Evolutionary conservation across 176 grass and related monocot genomes (phyloP).

Genomic region (Juncus effusus): DNA sequence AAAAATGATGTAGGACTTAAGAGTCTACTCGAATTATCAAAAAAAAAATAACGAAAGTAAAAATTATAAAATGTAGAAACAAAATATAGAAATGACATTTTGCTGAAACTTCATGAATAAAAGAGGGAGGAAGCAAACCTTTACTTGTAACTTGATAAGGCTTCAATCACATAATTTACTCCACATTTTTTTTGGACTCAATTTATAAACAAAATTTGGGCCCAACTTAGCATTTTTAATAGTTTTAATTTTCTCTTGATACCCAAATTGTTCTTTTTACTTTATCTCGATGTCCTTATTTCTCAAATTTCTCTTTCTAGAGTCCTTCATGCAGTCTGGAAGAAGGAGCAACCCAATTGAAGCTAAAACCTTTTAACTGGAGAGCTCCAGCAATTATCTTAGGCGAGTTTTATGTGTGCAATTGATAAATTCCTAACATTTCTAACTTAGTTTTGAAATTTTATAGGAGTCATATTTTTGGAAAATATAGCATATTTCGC

Average conservation of each 20-base stretch:
- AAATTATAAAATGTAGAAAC: too few species aligned
- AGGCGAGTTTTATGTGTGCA: conserved; percentile 29
- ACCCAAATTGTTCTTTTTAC: conserved; percentile 1
- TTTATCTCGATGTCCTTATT: neutral
- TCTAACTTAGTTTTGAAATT: neutral
- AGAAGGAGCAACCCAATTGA: neutral
- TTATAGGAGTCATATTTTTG: conserved; percentile 50
- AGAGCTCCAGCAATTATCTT: conserved; percentile 73
- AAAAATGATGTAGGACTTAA: too few species aligned
- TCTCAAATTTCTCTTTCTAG: conserved; percentile 20
- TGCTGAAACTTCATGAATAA: neutral
- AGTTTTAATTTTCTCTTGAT: neutral
- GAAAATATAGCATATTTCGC: conserved; percentile 56
- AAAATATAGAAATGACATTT: neutral
- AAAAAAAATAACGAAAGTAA: neutral
- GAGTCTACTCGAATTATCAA: neutral
- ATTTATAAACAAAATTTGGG: neutral
- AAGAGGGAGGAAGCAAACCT: neutral
- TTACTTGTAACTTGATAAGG: neutral
- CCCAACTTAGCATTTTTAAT: neutral
- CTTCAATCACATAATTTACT: neutral
- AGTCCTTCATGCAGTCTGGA: conserved; percentile 29
- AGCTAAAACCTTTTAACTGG: conserved; percentile 41
- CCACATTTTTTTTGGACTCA: too few species aligned
- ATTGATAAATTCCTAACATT: neutral